phyloP scores from a whole-genome alignment of 768 basidiomycete genomes.

The Coprinopsis strossmayeri region DNA sequence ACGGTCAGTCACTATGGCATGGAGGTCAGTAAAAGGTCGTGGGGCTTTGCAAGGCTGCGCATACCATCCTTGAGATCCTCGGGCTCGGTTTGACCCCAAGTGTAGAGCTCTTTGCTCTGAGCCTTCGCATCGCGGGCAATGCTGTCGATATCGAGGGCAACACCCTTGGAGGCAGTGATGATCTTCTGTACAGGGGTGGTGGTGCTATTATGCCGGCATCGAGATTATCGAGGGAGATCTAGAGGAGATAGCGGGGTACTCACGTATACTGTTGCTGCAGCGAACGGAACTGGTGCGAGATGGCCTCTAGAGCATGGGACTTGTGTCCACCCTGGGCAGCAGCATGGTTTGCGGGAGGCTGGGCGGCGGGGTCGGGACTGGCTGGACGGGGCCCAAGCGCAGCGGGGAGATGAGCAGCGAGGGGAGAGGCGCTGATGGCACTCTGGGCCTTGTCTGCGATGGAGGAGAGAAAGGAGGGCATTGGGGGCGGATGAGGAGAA shows the following conservation, averaged over 20 bases:
- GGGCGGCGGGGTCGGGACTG: slow-evolving; percentile 29
- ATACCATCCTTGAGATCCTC: slow-evolving; percentile 73
- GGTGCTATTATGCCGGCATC: slow-evolving; percentile 27
- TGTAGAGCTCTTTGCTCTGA: slow-evolving; percentile 80
- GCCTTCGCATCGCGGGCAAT: slow-evolving; percentile 59
- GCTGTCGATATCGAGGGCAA: slow-evolving; percentile 68
- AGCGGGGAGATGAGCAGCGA: slow-evolving; percentile 47
- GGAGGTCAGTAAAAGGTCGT: slow-evolving; percentile 10
- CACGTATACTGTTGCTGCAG: slow-evolving; percentile 73
- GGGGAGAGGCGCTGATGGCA: slow-evolving; percentile 56
- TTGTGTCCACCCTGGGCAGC: slow-evolving; percentile 38
- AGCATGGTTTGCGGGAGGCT: slow-evolving; percentile 38
- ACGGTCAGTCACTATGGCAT: slow-evolving; percentile 60
- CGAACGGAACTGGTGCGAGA: slow-evolving; percentile 68
- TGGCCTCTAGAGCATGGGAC: slow-evolving; percentile 49
- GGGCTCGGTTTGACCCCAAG: slow-evolving; percentile 71
- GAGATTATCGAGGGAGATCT: slow-evolving; percentile 6
- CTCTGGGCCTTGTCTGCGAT: slow-evolving; percentile 74
- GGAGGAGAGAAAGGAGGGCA: slow-evolving; percentile 56
- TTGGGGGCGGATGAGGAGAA: no score
- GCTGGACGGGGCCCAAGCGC: slow-evolving; percentile 25
- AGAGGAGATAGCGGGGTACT: slow-evolving; percentile 17
- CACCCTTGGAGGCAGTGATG: slow-evolving; percentile 71
- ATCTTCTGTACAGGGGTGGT: slow-evolving; percentile 70
- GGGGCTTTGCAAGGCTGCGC: slow-evolving; percentile 12